A percentile compares a stretch with the other conserved stretches of the same genome.
Evolutionary conservation across 106 monocot genomes (phyloP).

Genomic region (Phalaenopsis equestris): DNA sequence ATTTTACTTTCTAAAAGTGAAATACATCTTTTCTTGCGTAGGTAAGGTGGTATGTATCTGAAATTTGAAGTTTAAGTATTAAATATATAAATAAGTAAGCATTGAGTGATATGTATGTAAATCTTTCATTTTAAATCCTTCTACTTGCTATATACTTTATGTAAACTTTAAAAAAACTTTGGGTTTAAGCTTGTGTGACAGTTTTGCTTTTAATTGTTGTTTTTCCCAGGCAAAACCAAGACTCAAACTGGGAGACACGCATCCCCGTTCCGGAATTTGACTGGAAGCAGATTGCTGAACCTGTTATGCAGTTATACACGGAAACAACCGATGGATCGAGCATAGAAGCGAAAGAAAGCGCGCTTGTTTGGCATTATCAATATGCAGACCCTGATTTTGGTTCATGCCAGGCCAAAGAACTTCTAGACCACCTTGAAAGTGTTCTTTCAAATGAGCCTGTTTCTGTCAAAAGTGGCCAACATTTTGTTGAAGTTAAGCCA

Average conservation of each 20-base stretch:
- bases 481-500: constrained; percentile 54
- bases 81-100: too few species aligned
- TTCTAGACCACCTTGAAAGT: constrained; percentile 53
- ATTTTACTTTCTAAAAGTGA: too few species aligned
- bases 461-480: constrained; percentile 47
- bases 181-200: not conserved
- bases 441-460: constrained; percentile 56
- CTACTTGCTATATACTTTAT: not conserved
- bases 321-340: constrained; percentile 53
- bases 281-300: constrained; percentile 56
- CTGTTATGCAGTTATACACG: constrained; percentile 52
- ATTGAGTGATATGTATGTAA: too few species aligned
- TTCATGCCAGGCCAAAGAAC: constrained; percentile 47
- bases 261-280: constrained; percentile 11
- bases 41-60: too few species aligned
- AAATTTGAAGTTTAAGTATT: too few species aligned
- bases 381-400: constrained; percentile 54
- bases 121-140: not conserved
- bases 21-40: too few species aligned
- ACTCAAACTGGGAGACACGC: not conserved
- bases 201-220: constrained; percentile 16
- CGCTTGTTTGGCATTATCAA: constrained; percentile 50
- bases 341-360: constrained; percentile 49
- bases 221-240: not conserved
- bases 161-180: too few species aligned